Evolutionary conservation across 176 grass and related monocot genomes (phyloP).

Genomic region (Avena eriantha): DNA sequence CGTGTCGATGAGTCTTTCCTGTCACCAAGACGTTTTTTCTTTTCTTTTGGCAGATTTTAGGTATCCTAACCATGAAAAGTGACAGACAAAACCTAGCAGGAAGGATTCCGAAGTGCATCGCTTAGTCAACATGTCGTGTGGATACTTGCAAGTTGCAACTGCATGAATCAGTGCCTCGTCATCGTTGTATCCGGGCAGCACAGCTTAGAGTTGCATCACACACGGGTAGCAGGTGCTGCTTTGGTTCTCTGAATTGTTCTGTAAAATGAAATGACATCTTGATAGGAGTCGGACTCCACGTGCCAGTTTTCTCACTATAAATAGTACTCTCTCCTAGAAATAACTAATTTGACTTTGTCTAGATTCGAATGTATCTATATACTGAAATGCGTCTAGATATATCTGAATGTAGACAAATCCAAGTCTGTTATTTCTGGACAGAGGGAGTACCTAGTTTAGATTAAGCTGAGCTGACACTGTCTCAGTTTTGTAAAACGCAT

Average conservation of each 20-base stretch:
- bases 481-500: slow-evolving; percentile 29
- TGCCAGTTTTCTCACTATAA: neutral
- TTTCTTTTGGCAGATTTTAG: slow-evolving; percentile 28
- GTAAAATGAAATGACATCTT: slow-evolving; percentile 18
- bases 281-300: neutral
- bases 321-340: neutral
- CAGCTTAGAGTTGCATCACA: neutral
- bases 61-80: slow-evolving; percentile 7
- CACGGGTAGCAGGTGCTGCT: neutral
- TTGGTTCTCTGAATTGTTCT: neutral
- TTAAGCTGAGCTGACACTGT: slow-evolving; percentile 16
- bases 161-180: slow-evolving; percentile 1
- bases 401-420: no score
- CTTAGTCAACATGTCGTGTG: neutral
- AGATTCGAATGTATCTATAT: no score
- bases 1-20: no score
- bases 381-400: no score
- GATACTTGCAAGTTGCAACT: neutral
- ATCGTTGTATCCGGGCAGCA: neutral
- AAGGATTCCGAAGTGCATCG: slow-evolving; percentile 2
- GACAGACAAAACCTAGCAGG: neutral
- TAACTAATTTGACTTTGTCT: no score
- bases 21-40: no score
- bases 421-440: no score
- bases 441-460: neutral